Evolutionary conservation across 2,329 filamentous ascomycete species (phyloP), one percentile per base, ranked within the genome.

Genomic region (Fusarium heterosporum): DNA sequence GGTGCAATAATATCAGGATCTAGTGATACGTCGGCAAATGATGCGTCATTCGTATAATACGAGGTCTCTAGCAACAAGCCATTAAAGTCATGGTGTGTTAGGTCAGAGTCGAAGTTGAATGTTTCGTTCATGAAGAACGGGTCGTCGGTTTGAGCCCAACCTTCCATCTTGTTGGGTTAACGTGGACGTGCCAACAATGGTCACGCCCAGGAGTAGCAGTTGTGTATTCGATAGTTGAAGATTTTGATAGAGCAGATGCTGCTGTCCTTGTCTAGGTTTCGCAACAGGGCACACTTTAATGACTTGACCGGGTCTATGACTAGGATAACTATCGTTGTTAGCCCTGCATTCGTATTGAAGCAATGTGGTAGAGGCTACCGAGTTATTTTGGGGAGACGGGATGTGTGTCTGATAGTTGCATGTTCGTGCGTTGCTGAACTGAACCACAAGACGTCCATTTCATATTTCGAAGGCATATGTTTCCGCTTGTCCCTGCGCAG

Each of bases 11-110:
- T 1, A 17, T 36, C 6, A 0, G 13, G 26, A 8, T 14, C 41
- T 17, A 14, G 9, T 2, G 34, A 30, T 17, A 60, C 50, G 49
- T 65, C 55, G 36, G 62, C 61, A 66, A 28, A 32, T 4, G 8
- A 5, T 66, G 62, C 62, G 40, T 66, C 61, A 61, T 65, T 32
- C 62, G 42, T 38, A 55, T 10, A 2, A 25, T 19, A 30, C 10
- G 4, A 11, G 19, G 12, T 9, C 29, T 40, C 10, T 19, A 30
- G 11, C 16, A 11, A 14, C 16, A 41, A 29, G 22, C 4, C 13
- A 7, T 34, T n/a, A 12, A 14, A 34, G 8, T 22, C 7, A 17
- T 8, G 0, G 30, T 16, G 25, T 39, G 43, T 4, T 8, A 36
- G 4, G 12, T 14, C 26, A 22, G 19, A 7, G 14, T 8, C 2